Evolutionary conservation across 2,329 filamentous ascomycete genomes (phyloP).

Genomic region (Neopestalotiopsis clavispora): DNA sequence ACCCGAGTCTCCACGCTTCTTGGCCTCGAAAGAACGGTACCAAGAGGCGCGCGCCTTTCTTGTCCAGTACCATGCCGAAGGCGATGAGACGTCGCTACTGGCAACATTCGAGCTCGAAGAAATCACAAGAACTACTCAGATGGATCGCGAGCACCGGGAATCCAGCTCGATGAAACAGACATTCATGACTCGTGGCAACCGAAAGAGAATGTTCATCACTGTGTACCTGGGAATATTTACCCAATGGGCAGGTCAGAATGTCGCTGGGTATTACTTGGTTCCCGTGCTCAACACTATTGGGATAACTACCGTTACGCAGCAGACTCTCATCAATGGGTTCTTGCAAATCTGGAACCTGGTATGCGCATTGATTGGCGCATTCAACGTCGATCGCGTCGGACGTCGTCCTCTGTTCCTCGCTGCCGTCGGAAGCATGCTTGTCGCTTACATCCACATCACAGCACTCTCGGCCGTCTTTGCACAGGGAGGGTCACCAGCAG

Average conservation of each 20-base stretch:
- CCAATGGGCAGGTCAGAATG: slow-evolving; percentile 47
- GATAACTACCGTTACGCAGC: slow-evolving; percentile 28
- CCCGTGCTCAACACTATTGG: slow-evolving; percentile 38
- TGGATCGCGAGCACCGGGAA: slow-evolving; percentile 50
- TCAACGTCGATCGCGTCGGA: slow-evolving; percentile 22
- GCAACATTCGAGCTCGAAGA: slow-evolving; percentile 46
- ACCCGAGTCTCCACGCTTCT: slow-evolving; percentile 34
- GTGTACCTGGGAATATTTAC: slow-evolving; percentile 59
- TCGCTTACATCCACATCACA: slow-evolving; percentile 20
- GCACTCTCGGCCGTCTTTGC: slow-evolving; percentile 21
- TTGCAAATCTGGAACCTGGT: slow-evolving; percentile 21
- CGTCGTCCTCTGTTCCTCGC: slow-evolving; percentile 30
- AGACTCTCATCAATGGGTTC: slow-evolving; percentile 39
- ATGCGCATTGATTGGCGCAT: slow-evolving; percentile 10
- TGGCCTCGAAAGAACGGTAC: slow-evolving; percentile 37
- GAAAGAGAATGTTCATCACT: slow-evolving; percentile 58
- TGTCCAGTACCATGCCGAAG: slow-evolving; percentile 41
- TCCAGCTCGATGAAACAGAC: slow-evolving; percentile 49
- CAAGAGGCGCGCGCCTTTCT: slow-evolving; percentile 39
- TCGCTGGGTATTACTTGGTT: slow-evolving; percentile 41
- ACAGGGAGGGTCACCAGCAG: slow-evolving; percentile 16
- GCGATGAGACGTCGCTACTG: slow-evolving; percentile 41
- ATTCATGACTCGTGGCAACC: slow-evolving; percentile 55
- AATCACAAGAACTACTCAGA: slow-evolving; percentile 46
- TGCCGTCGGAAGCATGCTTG: slow-evolving; percentile 24